These are phyloP conservation scores for Plasmodium vivax DNA, from an alignment of 169 alveolate species.

Conservation along the genomic window DNA sequence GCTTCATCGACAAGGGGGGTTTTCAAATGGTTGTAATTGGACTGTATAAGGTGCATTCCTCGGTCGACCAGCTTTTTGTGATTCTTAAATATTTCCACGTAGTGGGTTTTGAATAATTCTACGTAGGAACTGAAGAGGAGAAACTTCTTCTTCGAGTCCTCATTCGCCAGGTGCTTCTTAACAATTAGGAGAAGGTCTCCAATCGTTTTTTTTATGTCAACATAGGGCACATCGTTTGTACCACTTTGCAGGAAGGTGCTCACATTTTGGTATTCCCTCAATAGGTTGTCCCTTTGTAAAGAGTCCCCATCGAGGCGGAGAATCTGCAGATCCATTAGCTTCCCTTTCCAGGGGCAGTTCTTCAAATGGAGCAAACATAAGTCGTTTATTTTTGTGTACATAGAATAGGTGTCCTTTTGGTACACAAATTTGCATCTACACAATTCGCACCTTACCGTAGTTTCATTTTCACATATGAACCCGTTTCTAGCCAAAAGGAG, in stretches of 20 bases:
- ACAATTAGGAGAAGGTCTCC: constrained; percentile 8
- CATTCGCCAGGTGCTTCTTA: constrained; percentile 19
- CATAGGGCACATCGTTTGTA: constrained; percentile 24
- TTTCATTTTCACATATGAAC: constrained; percentile 51
- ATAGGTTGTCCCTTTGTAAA: constrained; percentile 1
- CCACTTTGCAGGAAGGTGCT: background rate
- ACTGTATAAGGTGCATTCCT: constrained; percentile 8
- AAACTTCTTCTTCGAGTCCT: constrained; percentile 27
- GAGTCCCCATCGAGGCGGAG: constrained; percentile 32
- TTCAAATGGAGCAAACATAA: constrained; percentile 43
- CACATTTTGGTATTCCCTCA: constrained; percentile 26
- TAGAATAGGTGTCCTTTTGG: constrained; percentile 52
- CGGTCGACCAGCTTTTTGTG: constrained; percentile 31
- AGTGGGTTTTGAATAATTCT: constrained; percentile 33
- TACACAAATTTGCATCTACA: constrained; percentile 52
- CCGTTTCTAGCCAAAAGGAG: constrained; percentile 70
- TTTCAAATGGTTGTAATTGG: background rate
- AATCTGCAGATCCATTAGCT: constrained; percentile 22
- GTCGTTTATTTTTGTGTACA: constrained; percentile 65
- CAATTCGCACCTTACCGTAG: constrained; percentile 36
- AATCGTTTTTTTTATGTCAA: constrained; percentile 49
- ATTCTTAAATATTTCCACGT: constrained; percentile 27
- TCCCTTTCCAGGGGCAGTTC: constrained; percentile 71
- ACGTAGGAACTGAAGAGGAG: constrained; percentile 19
- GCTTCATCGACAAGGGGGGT: constrained; percentile 17